Evolutionary conservation across 495 filamentous ascomycete genomes (phyloP).

Genomic region (Podospora didyma): DNA sequence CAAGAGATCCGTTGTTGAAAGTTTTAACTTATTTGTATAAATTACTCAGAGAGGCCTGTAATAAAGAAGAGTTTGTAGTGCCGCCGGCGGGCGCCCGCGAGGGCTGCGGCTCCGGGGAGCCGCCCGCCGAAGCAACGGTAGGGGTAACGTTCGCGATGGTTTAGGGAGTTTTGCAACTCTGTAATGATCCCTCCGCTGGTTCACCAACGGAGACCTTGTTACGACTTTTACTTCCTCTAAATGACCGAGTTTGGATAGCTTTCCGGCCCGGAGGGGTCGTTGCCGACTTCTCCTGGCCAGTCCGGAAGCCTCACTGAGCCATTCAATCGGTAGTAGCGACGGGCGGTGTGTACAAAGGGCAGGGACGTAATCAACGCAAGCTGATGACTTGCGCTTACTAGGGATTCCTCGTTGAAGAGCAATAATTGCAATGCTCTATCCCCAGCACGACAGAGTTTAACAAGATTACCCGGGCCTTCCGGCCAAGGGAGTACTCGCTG

Average conservation of each 20-base stretch:
- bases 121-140: slow-evolving; percentile 38
- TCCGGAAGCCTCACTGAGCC: slow-evolving; percentile 69
- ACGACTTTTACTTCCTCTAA: slow-evolving; percentile 76
- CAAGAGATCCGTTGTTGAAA: slow-evolving; percentile 72
- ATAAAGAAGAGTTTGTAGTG: slow-evolving; percentile 22
- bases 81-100: slow-evolving; percentile 32
- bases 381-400: slow-evolving; percentile 72
- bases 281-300: slow-evolving; percentile 61
- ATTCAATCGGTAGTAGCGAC: slow-evolving; percentile 74
- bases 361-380: slow-evolving; percentile 72
- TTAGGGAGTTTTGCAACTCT: slow-evolving; percentile 33
- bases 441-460: background rate
- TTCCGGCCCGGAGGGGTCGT: slow-evolving; percentile 62
- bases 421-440: slow-evolving; percentile 73
- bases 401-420: slow-evolving; percentile 76
- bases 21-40: slow-evolving; percentile 50
- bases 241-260: slow-evolving; percentile 70
- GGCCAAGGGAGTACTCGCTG: slow-evolving; percentile 68
- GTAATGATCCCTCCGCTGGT: slow-evolving; percentile 69
- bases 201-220: slow-evolving; percentile 74
- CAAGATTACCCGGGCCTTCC: slow-evolving; percentile 51
- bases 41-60: slow-evolving; percentile 33
- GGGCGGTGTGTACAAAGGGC: slow-evolving; percentile 71
- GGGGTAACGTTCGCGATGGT: slow-evolving; percentile 25
- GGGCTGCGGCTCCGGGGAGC: slow-evolving; percentile 14